Conservation (phyloP, 169 alveolate genomes). For the Miamiensis avidus region DNA sequence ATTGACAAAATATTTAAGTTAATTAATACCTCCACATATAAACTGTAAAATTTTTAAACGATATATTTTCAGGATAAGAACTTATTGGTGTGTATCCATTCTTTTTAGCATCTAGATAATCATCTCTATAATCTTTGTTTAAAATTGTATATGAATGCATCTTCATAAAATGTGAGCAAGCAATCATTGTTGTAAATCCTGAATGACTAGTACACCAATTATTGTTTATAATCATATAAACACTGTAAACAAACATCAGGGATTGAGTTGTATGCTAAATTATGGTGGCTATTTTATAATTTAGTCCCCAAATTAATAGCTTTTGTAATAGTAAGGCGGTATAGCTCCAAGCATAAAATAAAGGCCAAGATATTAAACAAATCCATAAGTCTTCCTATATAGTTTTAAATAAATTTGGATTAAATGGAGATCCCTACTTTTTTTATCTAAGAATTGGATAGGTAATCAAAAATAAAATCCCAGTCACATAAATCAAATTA, state of each 20-base stretch:
- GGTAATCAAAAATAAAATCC: too few relatives aligned
- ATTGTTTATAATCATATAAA: conserved; percentile 7
- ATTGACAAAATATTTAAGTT: too few relatives aligned
- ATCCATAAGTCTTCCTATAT: conserved; percentile 1
- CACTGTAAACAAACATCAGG: conserved; percentile 4
- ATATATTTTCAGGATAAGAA: conserved; percentile 14
- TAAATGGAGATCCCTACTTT: neutral
- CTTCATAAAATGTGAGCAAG: conserved; percentile 44
- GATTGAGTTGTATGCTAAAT: conserved; percentile 31
- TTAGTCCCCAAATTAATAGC: conserved; percentile 26
- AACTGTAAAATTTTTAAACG: conserved; percentile 4
- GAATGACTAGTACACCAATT: conserved; percentile 36
- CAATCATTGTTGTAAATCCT: conserved; percentile 9
- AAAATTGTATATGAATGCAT: conserved; percentile 44
- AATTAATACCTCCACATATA: conserved; percentile 20
- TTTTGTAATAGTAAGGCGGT: conserved; percentile 31
- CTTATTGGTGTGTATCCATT: neutral
- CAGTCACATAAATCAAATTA: neutral
- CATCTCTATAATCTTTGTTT: conserved; percentile 32
- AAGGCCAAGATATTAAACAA: conserved; percentile 12
- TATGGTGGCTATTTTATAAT: conserved; percentile 14
- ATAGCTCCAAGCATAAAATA: conserved; percentile 13
- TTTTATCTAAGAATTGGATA: neutral
- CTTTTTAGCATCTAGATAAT: neutral
- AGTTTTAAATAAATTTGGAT: neutral